These are phyloP conservation scores for Ulvella scutata DNA, from an alignment of 139 green algal genomes.

Conservation along the genomic window DNA sequence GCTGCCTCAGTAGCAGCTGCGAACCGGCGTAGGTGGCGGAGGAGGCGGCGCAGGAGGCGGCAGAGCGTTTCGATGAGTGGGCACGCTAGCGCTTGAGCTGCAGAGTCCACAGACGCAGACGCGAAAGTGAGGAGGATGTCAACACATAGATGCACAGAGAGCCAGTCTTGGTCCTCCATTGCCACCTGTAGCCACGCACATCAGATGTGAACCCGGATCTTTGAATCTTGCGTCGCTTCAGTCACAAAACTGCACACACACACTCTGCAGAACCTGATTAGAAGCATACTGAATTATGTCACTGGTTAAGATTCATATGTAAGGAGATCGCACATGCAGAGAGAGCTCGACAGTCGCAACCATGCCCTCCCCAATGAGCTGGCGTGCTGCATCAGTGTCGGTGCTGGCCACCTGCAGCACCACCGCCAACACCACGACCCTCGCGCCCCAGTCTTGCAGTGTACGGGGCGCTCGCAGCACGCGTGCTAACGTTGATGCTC, in stretches of 20 bases:
- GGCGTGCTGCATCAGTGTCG: not conserved
- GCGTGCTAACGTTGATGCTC: not conserved
- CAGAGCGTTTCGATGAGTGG: not conserved
- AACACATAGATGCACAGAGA: not conserved
- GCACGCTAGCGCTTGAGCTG: not conserved
- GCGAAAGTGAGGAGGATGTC: not conserved
- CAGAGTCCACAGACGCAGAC: not conserved
- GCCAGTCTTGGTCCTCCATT: not conserved
- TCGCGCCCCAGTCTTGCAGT: not conserved
- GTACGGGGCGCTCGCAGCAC: not conserved
- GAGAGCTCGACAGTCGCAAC: not conserved
- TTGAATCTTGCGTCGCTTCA: too few relatives aligned
- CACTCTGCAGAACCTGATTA: too few relatives aligned
- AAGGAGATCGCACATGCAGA: not conserved
- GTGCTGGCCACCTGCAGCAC: not conserved
- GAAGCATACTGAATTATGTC: too few relatives aligned
- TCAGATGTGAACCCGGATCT: too few relatives aligned
- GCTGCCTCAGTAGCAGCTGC: too few relatives aligned
- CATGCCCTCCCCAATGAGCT: constrained; percentile 2
- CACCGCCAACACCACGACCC: not conserved
- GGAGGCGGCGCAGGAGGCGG: not conserved
- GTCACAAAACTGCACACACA: too few relatives aligned
- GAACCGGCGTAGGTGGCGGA: too few relatives aligned
- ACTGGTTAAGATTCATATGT: too few relatives aligned
- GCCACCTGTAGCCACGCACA: not conserved